Evolutionary conservation across 441 rosid species (phyloP).

Genomic region (Adansonia madagascariensis): DNA sequence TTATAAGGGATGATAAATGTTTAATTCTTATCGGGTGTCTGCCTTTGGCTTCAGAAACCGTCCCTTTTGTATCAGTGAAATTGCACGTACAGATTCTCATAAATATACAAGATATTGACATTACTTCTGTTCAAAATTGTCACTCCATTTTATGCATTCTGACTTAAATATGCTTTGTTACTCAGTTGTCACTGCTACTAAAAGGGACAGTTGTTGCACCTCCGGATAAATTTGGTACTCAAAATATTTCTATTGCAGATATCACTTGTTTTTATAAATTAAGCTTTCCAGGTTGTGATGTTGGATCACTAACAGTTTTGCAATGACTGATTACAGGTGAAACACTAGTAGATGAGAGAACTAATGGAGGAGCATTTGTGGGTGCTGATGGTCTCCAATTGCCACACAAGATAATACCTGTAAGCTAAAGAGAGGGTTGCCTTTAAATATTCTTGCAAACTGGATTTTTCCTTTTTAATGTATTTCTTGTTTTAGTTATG

Average conservation of each 20-base stretch:
- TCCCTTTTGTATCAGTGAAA: background rate
- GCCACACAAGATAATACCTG: constrained; percentile 92
- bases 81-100: background rate
- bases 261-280: background rate
- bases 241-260: background rate
- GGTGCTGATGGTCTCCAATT: constrained; percentile 86
- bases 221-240: constrained; percentile 94
- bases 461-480: constrained; percentile 15
- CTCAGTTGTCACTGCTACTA: constrained; percentile 81
- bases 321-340: constrained; percentile 63
- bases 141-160: constrained; percentile 30
- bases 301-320: constrained; percentile 2
- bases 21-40: background rate
- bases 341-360: constrained; percentile 85
- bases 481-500: constrained; percentile 21
- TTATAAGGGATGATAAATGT: background rate
- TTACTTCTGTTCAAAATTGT: background rate
- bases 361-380: constrained; percentile 81
- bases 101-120: background rate
- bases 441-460: constrained; percentile 16
- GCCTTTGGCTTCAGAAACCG: background rate
- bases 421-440: constrained; percentile 41
- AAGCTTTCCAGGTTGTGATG: background rate
- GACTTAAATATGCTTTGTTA: constrained; percentile 34
- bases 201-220: constrained; percentile 99